phyloP scores from a whole-genome alignment of 805 yeast species.

The Saccharomycopsis fodiens region DNA sequence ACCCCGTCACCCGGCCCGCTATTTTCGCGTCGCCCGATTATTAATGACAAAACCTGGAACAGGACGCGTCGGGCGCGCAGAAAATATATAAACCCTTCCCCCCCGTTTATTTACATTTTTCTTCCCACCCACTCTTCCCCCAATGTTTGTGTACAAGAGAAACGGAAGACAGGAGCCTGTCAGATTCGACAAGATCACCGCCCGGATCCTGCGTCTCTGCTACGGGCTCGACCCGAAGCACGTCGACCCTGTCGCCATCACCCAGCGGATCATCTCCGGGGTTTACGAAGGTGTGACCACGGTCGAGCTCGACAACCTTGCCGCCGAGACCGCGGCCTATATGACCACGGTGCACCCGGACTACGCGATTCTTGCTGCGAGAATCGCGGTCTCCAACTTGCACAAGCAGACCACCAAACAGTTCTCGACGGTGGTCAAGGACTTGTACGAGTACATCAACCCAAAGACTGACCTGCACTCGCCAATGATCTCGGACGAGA shows the following conservation, averaged over 20 bases:
- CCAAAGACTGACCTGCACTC: slow-evolving; percentile 63
- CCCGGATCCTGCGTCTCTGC: slow-evolving; percentile 86
- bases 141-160: slow-evolving; percentile 84
- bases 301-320: slow-evolving; percentile 70
- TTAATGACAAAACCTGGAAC: not conserved
- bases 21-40: no score
- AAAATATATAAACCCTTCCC: not conserved
- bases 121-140: not conserved
- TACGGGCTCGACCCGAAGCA: slow-evolving; percentile 88
- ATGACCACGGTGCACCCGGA: slow-evolving; percentile 99
- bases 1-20: not conserved
- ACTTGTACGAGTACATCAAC: slow-evolving; percentile 69
- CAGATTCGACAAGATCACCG: slow-evolving; percentile 93
- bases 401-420: slow-evolving; percentile 90
- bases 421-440: slow-evolving; percentile 69
- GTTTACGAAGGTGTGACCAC: slow-evolving; percentile 97
- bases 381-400: slow-evolving; percentile 89
- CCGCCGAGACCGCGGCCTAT: slow-evolving; percentile 96
- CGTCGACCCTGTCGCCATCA: slow-evolving; percentile 91
- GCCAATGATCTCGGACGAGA: slow-evolving; percentile 66
- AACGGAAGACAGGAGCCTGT: slow-evolving; percentile 94
- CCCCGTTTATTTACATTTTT: not conserved
- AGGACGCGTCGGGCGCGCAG: not conserved
- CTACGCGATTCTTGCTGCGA: slow-evolving; percentile 89
- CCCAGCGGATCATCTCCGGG: slow-evolving; percentile 92